These are phyloP conservation scores for Euphorbia corollata DNA, from an alignment of 441 rosid species.

Conservation along the genomic window DNA sequence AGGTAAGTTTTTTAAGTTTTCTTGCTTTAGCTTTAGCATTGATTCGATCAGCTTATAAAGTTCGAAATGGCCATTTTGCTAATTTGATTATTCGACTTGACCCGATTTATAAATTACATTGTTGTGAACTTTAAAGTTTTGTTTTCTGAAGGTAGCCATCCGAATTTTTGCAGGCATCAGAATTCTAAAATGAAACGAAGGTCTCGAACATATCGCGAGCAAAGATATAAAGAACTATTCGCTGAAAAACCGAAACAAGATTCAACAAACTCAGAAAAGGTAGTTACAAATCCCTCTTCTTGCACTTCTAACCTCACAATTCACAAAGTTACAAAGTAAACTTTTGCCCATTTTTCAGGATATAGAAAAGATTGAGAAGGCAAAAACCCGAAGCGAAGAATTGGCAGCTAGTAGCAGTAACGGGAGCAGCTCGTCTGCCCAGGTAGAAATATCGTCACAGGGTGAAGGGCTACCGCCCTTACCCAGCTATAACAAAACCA, in stretches of 20 bases:
- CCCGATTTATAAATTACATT: too few species aligned
- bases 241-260: conserved; percentile 23
- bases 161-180: conserved; percentile 26
- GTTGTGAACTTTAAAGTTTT: background rate
- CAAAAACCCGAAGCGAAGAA: conserved; percentile 12
- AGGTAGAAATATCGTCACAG: conserved; percentile 18
- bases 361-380: conserved; percentile 14
- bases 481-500: conserved; percentile 25
- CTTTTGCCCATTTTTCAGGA: conserved; percentile 22
- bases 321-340: background rate
- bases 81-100: too few species aligned
- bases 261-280: conserved; percentile 27
- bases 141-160: background rate
- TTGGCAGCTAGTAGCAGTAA: conserved; percentile 20
- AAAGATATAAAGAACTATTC: conserved; percentile 22
- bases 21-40: background rate
- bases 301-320: background rate
- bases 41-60: background rate
- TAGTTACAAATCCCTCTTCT: conserved; percentile 11
- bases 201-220: conserved; percentile 33
- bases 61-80: too few species aligned
- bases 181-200: conserved; percentile 35
- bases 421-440: conserved; percentile 29
- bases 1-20: conserved; percentile 27
- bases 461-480: conserved; percentile 30